Conservation (phyloP, 768 basidiomycete species). For the Clitopilus hobsonii region DNA sequence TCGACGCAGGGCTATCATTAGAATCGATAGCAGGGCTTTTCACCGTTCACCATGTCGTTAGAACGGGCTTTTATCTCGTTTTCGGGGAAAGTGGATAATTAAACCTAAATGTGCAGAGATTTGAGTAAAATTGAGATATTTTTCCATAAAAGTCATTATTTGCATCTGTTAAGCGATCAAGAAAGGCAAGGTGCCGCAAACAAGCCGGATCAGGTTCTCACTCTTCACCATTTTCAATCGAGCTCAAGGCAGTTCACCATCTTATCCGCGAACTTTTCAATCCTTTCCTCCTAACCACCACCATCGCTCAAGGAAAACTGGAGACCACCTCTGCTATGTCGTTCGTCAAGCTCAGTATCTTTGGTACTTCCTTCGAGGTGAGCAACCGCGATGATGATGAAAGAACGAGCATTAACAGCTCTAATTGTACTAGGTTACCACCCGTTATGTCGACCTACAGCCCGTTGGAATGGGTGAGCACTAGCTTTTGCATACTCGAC, state of each 20-base stretch:
- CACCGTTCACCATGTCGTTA: no score
- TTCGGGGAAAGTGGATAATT: background rate
- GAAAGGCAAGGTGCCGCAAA: background rate
- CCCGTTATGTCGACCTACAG: constrained; percentile 98
- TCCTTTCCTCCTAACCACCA: constrained; percentile 11
- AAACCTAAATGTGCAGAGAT: no score
- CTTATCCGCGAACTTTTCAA: constrained; percentile 5
- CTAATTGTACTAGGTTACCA: constrained; percentile 69
- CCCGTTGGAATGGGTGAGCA: constrained; percentile 96
- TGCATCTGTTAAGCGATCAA: background rate
- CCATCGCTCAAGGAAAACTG: constrained; percentile 8
- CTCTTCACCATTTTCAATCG: background rate
- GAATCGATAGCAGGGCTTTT: no score
- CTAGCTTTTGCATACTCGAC: constrained; percentile 1
- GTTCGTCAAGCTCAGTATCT: constrained; percentile 97
- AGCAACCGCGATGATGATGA: constrained; percentile 14
- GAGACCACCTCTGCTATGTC: constrained; percentile 49
- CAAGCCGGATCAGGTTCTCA: constrained; percentile 1
- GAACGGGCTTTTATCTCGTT: no score
- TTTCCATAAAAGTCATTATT: background rate
- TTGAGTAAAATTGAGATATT: background rate
- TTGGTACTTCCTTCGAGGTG: constrained; percentile 96
- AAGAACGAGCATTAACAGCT: no score
- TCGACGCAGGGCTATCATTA: background rate
- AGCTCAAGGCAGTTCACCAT: background rate